Conservation (phyloP, 2,329 filamentous ascomycete species). For the Ophiostoma sp. region DNA sequence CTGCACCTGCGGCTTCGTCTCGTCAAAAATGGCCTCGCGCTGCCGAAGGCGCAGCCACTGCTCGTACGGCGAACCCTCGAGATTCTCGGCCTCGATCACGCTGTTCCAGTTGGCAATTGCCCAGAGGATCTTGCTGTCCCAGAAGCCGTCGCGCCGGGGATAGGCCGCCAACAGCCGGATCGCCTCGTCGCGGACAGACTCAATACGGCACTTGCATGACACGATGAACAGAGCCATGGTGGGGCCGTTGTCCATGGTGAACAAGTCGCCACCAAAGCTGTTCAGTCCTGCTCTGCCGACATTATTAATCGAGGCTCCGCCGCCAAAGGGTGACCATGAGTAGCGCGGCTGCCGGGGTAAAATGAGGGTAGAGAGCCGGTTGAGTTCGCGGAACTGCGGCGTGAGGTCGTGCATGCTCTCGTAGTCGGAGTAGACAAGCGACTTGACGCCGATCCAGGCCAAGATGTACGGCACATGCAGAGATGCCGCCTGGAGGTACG, state of each 20-base stretch:
- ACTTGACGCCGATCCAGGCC: conserved; percentile 37
- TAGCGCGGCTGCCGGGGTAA: conserved; percentile 31
- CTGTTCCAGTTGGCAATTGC: conserved; percentile 34
- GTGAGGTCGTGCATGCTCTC: conserved; percentile 38
- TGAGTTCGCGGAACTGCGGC: conserved; percentile 42
- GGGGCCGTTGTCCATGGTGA: conserved; percentile 44
- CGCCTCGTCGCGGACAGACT: conserved; percentile 37
- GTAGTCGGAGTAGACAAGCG: conserved; percentile 38
- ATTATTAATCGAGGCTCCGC: conserved; percentile 2
- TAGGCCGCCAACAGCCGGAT: conserved; percentile 39
- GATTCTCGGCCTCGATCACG: conserved; percentile 33
- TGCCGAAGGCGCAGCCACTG: conserved; percentile 30
- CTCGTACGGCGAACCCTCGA: conserved; percentile 34
- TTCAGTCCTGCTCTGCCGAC: background rate
- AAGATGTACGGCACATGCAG: conserved; percentile 43
- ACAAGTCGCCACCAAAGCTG: conserved; percentile 33
- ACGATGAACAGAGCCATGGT: conserved; percentile 43
- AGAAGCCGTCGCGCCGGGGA: conserved; percentile 42
- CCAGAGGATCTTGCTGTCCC: conserved; percentile 39
- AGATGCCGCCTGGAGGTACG: conserved; percentile 38
- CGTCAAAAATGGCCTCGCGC: conserved; percentile 24
- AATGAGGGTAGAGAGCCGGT: conserved; percentile 36
- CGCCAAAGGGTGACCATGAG: conserved; percentile 10
- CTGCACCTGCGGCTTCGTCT: conserved; percentile 21
- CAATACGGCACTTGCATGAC: conserved; percentile 40